Conservation (phyloP, 2,329 filamentous ascomycete genomes). For the Trichothecium roseum region DNA sequence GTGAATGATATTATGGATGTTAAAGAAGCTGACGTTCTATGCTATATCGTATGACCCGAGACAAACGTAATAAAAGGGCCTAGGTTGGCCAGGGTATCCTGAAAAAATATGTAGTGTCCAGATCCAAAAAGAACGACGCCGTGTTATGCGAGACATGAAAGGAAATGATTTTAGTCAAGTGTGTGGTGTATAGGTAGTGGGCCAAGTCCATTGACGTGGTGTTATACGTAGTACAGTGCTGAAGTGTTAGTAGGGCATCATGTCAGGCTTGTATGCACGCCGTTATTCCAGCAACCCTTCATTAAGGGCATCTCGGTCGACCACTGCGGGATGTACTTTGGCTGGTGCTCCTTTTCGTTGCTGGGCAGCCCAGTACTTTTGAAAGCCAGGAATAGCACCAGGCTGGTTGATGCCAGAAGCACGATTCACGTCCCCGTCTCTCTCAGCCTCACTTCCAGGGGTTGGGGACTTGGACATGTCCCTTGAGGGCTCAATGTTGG, state of each 20-base stretch:
- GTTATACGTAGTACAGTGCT: too few species aligned
- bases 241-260: background rate
- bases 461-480: constrained; percentile 2
- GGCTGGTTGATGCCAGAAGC: constrained; percentile 69
- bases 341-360: constrained; percentile 42
- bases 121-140: too few species aligned
- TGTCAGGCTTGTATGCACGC: background rate
- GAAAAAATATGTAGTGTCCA: too few species aligned
- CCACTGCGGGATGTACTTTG: constrained; percentile 43
- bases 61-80: too few species aligned
- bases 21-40: background rate
- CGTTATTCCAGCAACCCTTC: constrained; percentile 39
- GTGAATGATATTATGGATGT: background rate
- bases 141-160: background rate
- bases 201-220: too few species aligned
- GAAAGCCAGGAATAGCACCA: constrained; percentile 63
- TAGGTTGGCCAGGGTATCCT: too few species aligned
- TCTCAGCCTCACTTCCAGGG: constrained; percentile 17
- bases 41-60: too few species aligned
- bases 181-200: background rate
- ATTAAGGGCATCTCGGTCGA: constrained; percentile 50
- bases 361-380: constrained; percentile 40
- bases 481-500: constrained; percentile 2
- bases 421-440: constrained; percentile 30
- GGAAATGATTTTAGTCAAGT: background rate